These are phyloP conservation scores for Colletotrichum tabaci DNA, from an alignment of 2,329 filamentous ascomycete genomes.

Conservation along the genomic window DNA sequence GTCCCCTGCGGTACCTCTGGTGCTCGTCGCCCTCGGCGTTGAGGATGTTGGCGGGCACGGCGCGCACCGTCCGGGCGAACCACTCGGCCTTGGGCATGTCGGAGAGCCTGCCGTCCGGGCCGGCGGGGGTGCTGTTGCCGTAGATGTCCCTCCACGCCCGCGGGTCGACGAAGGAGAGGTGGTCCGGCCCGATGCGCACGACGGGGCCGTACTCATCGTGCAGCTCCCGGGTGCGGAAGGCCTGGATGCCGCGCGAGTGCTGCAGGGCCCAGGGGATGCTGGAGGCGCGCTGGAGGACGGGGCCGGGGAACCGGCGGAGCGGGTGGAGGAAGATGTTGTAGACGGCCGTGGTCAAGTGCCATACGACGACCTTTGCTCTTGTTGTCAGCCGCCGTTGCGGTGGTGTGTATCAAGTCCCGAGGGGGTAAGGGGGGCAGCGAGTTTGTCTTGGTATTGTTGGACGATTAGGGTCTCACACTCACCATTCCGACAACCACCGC, in stretches of 20 bases:
- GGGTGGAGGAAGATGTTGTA: constrained; percentile 54
- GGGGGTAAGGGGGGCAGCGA: too few species aligned
- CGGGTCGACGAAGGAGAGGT: constrained; percentile 54
- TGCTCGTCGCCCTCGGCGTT: constrained; percentile 42
- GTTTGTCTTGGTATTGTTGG: too few species aligned
- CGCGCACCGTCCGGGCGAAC: constrained; percentile 5
- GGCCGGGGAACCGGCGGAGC: constrained; percentile 51
- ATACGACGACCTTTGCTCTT: constrained; percentile 2
- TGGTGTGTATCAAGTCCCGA: too few species aligned
- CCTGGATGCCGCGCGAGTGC: constrained; percentile 6
- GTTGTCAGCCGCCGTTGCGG: too few species aligned
- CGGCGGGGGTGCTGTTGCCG: constrained; percentile 39
- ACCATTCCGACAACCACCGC: too few species aligned
- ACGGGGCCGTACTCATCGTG: constrained; percentile 50
- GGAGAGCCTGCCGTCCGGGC: neutral
- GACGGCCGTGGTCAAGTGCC: constrained; percentile 19
- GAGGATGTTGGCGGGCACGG: constrained; percentile 1
- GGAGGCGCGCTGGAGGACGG: constrained; percentile 36
- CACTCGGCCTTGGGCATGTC: constrained; percentile 22
- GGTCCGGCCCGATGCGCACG: constrained; percentile 56
- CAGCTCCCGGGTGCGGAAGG: constrained; percentile 16
- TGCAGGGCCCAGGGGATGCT: constrained; percentile 16
- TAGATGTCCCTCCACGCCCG: constrained; percentile 59
- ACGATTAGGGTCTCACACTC: too few species aligned
- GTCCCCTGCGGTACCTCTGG: constrained; percentile 41